phyloP scores from a whole-genome alignment of 495 filamentous ascomycete genomes.

The Xylaria palmicola region DNA sequence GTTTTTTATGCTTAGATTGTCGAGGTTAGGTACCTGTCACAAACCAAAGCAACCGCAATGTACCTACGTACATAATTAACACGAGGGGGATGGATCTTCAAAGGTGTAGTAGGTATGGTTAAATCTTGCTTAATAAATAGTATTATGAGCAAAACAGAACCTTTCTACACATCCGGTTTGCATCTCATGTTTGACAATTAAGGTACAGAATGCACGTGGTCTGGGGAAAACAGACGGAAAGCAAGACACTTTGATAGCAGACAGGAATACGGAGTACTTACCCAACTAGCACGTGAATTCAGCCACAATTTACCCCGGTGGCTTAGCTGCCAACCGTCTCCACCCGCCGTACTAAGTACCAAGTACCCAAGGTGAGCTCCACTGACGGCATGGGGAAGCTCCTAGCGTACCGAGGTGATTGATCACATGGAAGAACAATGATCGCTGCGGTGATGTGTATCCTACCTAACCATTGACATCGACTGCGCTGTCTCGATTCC shows the following conservation, averaged over 20 bases:
- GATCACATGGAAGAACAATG: slow-evolving; percentile 14
- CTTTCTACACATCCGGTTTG: too few species aligned
- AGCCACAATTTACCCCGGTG: not conserved
- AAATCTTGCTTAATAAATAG: too few species aligned
- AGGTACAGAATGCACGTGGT: too few species aligned
- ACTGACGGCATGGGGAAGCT: not conserved
- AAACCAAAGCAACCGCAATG: not conserved
- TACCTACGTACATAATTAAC: not conserved
- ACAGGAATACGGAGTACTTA: too few species aligned
- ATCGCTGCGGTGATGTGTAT: not conserved
- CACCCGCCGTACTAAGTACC: not conserved
- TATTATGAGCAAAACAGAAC: too few species aligned
- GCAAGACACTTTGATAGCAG: not conserved
- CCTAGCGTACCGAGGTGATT: slow-evolving; percentile 11
- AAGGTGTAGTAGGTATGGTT: too few species aligned
- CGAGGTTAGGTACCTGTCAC: not conserved
- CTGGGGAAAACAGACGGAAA: slow-evolving; percentile 6
- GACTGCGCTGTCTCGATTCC: not conserved
- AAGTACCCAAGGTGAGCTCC: slow-evolving; percentile 1
- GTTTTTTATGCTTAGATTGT: too few species aligned
- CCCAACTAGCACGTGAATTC: too few species aligned
- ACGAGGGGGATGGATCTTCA: too few species aligned
- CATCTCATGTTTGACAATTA: too few species aligned
- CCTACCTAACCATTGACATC: not conserved
- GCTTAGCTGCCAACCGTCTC: not conserved